Conservation (phyloP, 1,284 basidiomycete species). For the Exsudoporus floridanus region DNA sequence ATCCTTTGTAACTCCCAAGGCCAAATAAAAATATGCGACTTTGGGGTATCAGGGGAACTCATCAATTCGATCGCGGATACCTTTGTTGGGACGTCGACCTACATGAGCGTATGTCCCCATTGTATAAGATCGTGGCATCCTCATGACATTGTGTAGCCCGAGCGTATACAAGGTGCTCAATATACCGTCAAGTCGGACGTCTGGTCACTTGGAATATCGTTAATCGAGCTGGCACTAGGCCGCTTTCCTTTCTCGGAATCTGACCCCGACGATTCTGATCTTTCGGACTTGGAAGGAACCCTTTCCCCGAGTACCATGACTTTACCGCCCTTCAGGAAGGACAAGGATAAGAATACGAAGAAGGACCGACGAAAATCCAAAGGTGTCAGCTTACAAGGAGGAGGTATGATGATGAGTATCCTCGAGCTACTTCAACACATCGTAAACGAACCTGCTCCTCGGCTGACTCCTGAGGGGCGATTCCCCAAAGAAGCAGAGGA, state of each 20-base stretch:
- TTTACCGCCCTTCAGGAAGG: constrained; percentile 31
- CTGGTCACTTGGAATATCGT: constrained; percentile 93
- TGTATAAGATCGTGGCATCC: constrained; percentile 3
- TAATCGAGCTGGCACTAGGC: constrained; percentile 93
- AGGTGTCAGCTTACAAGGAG: constrained; percentile 86
- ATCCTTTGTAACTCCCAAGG: constrained; percentile 93
- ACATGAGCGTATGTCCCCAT: constrained; percentile 87
- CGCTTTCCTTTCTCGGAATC: constrained; percentile 87
- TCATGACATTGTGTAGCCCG: constrained; percentile 62
- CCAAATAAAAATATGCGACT: constrained; percentile 98
- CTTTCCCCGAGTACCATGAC: constrained; percentile 55
- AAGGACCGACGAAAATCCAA: constrained; percentile 67
- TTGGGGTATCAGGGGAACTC: constrained; percentile 97
- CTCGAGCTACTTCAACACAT: constrained; percentile 96
- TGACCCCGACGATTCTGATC: constrained; percentile 61
- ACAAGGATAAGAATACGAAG: constrained; percentile 41
- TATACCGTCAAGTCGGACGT: constrained; percentile 98
- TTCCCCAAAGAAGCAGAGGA: constrained; percentile 71
- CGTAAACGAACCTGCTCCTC: constrained; percentile 92
- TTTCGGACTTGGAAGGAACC: constrained; percentile 70
- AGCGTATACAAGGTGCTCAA: constrained; percentile 96
- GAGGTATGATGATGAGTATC: constrained; percentile 94
- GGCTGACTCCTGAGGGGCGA: constrained; percentile 66
- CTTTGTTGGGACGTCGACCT: constrained; percentile 97
- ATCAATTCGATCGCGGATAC: constrained; percentile 99